Evolutionary conservation across 140 eudicot species (phyloP), one percentile per base, ranked within the genome.

Genomic region (Erigeron philadelphicus): DNA sequence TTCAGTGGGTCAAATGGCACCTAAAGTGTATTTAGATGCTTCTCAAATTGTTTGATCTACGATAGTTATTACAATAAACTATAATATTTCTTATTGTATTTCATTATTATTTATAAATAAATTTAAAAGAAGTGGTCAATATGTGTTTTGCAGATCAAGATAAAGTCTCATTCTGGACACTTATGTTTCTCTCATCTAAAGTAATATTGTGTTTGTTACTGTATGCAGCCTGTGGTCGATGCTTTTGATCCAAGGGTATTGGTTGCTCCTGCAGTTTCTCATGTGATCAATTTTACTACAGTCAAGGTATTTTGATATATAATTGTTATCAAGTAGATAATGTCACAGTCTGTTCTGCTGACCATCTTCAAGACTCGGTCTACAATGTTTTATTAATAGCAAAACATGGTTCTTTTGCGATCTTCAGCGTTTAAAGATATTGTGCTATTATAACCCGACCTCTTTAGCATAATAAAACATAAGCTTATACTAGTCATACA

Each of bases 181-280:
- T 17, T 44, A 9, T 45, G 31, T n/a, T 17, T 75, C 47, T 16
- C 44, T 60, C 61, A 64, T 70, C 35, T n/a, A 71, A 61, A 71
- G 21, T 64, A 63, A 63, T 46, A 43, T 38, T 56, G 49, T 53
- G 41, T 38, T 64, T 67, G 42, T 38, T 73, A 8, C 31, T 50
- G 9, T 55, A 64, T 79, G 47, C 91, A 92, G 98, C 98, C 96
- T 7, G 96, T 92, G 54, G 98, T 92, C 75, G 98, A 92, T 86
- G 98, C 98, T 70, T 92, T 92, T 80, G 96, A 92, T 82, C 98
- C 96, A 49, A 86, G 98, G 81, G 64, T 92, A 66, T 79, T 92
- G 86, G 96, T 86, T 76, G 95, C 95, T 58, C 96, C 98, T 58
- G 92, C 98, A 49, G 71, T 83, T 58, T 82, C 90, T n/a, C 98